Evolutionary conservation across 371 early-diverging fungal genomes (phyloP).

Genomic region (Dipsacomyces acuminosporus): DNA sequence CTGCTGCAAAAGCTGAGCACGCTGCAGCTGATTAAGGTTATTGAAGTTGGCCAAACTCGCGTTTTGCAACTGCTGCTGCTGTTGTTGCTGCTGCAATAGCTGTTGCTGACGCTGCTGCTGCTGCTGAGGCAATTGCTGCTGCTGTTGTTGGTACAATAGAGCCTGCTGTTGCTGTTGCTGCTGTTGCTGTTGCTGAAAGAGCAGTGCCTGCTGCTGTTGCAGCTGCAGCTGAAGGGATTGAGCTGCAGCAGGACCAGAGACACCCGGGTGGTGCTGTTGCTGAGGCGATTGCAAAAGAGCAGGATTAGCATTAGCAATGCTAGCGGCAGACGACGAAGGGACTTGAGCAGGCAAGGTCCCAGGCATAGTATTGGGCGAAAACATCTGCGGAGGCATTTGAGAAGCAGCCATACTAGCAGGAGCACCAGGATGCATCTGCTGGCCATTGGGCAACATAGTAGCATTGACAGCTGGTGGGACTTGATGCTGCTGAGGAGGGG

Average conservation of each 20-base stretch:
- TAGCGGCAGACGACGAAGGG: no score
- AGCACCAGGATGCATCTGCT: slow-evolving; percentile 8
- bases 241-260: slow-evolving; percentile 4
- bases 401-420: neutral
- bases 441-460: slow-evolving; percentile 3
- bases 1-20: slow-evolving; percentile 15
- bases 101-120: slow-evolving; percentile 5
- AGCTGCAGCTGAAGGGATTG: slow-evolving; percentile 3
- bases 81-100: slow-evolving; percentile 10
- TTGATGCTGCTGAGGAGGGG: slow-evolving; percentile 1
- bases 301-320: no score
- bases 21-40: slow-evolving; percentile 8
- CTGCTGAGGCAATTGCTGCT: slow-evolving; percentile 12
- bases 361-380: no score
- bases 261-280: slow-evolving; percentile 14
- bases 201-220: slow-evolving; percentile 15
- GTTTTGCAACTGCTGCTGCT: slow-evolving; percentile 8
- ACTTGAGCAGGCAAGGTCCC: no score
- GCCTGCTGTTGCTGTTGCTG: slow-evolving; percentile 6
- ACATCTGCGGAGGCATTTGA: no score
- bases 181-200: slow-evolving; percentile 19
- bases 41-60: neutral
- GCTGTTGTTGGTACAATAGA: slow-evolving; percentile 9
- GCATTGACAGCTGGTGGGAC: neutral
- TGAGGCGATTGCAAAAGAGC: slow-evolving; percentile 6